Evolutionary conservation across 2,329 filamentous ascomycete genomes (phyloP).

Genomic region (Colletotrichum coccodes): DNA sequence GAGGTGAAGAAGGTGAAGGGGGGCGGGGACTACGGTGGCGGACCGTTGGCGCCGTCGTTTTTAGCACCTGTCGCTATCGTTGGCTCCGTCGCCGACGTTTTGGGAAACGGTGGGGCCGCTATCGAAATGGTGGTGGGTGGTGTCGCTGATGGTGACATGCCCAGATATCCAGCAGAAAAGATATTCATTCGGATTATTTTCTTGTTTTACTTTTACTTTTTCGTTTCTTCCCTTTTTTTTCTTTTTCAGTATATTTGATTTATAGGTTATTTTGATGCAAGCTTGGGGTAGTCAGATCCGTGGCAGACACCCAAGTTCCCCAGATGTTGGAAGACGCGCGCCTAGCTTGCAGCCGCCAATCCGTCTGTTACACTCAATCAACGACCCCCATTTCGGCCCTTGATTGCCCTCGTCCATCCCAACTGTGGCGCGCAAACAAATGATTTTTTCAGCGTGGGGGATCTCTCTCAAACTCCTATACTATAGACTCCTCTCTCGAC

Average conservation of each 20-base stretch:
- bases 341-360: conserved; percentile 11
- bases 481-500: background rate
- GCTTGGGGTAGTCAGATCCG: conserved; percentile 15
- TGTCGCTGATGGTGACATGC: background rate
- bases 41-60: conserved; percentile 23
- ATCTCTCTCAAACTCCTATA: background rate
- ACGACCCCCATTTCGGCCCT: background rate
- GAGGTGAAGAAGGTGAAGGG: conserved; percentile 4
- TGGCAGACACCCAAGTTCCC: conserved; percentile 8
- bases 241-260: background rate
- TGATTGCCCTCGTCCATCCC: background rate
- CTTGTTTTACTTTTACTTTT: background rate
- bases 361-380: background rate
- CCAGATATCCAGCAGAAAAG: background rate
- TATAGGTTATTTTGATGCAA: background rate
- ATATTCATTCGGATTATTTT: background rate
- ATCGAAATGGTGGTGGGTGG: background rate
- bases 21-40: conserved; percentile 17
- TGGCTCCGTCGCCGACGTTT: background rate
- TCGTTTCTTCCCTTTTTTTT: background rate
- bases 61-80: background rate
- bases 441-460: background rate
- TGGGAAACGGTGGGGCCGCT: conserved; percentile 24
- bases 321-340: conserved; percentile 8
- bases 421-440: background rate